Percentiles rank a stretch among this genome's conserved stretches.
phyloP scores from a whole-genome alignment of 208 protist species.

The Trypanosoma caninum region DNA sequence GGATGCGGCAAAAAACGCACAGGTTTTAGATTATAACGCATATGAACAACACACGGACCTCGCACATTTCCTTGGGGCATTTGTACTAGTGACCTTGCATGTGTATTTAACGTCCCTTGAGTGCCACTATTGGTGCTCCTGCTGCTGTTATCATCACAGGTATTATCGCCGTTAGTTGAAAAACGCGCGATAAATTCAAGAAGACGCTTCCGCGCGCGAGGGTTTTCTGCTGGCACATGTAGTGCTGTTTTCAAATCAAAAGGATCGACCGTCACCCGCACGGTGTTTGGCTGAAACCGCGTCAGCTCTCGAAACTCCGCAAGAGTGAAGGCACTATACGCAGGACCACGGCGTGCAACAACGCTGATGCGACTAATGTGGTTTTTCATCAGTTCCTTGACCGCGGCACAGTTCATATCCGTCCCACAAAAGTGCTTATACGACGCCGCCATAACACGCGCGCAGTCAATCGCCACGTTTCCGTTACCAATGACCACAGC shows the following conservation, averaged over 20 bases:
- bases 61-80: slow-evolving; percentile 11
- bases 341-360: slow-evolving; percentile 85
- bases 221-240: slow-evolving; percentile 23
- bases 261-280: slow-evolving; percentile 60
- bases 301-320: slow-evolving; percentile 96
- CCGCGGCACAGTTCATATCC: slow-evolving; percentile 88
- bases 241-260: slow-evolving; percentile 57
- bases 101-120: no score
- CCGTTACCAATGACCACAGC: slow-evolving; percentile 91
- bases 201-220: slow-evolving; percentile 71
- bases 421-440: slow-evolving; percentile 80
- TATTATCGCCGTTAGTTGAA: background rate
- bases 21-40: slow-evolving; percentile 71
- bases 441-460: slow-evolving; percentile 77
- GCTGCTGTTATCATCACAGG: background rate
- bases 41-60: slow-evolving; percentile 54
- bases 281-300: slow-evolving; percentile 50
- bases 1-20: slow-evolving; percentile 56
- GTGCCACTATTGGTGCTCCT: background rate
- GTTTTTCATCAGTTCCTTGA: slow-evolving; percentile 77
- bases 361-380: slow-evolving; percentile 71
- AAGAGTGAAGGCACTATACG: slow-evolving; percentile 92
- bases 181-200: slow-evolving; percentile 77
- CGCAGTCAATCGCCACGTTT: slow-evolving; percentile 96
- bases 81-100: background rate